Base-by-base conservation (phyloP, 2,329 filamentous ascomycete species). In the Claviceps lovelessii region DNA sequence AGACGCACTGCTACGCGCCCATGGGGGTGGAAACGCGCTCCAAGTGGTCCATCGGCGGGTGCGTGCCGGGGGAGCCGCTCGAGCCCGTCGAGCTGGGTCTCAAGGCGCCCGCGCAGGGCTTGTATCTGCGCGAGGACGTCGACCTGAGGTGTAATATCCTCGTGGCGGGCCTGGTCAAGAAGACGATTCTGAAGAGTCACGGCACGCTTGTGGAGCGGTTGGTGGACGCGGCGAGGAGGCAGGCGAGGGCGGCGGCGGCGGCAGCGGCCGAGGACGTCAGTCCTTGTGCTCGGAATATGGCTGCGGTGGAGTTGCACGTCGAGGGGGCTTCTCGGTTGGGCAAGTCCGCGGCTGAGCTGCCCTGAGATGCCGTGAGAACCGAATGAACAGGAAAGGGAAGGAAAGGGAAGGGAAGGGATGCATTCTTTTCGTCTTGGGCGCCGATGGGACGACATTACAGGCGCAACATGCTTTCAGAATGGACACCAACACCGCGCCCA, bases 121-220 rank as follows among this genome's bases (percentile, higher is more conserved):
- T 95, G 13, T 94, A 90, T 65, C 72, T 95, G 46, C 77, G 86
- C n/a, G 89, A 95, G 72, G 89, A 95, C 60, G 84, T 93, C 51
- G 84, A 89, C 58, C 60, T 95, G 75, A 79, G 79, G 55, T 94
- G 88, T 72, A 91, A 90, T 63, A 72, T 89, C 56, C 73, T 93
- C 58, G 79, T 93, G 72, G 77, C 83, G 0, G 71, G 73, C 8
- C 94, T 94, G 63, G 86, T 95, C 56, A 90, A 87, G 74, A 86
- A 83, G 70, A 93, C 87, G 15, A 76, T 94, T 49, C 86, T 86
- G 62, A 87, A 86, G 63, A 80, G 86, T 0, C 88, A 94, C 63
- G 76, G 74, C 10, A 73, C 78, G 3, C 75, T 95, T 4, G 85
- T 91, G 2, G 81, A 85, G 4, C 71, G 76, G n/a, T 69, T 88